A percentile compares a stretch with the other conserved stretches of the same genome.
phyloP scores from a whole-genome alignment of 768 basidiomycete genomes.

The Clavaria fumosa region DNA sequence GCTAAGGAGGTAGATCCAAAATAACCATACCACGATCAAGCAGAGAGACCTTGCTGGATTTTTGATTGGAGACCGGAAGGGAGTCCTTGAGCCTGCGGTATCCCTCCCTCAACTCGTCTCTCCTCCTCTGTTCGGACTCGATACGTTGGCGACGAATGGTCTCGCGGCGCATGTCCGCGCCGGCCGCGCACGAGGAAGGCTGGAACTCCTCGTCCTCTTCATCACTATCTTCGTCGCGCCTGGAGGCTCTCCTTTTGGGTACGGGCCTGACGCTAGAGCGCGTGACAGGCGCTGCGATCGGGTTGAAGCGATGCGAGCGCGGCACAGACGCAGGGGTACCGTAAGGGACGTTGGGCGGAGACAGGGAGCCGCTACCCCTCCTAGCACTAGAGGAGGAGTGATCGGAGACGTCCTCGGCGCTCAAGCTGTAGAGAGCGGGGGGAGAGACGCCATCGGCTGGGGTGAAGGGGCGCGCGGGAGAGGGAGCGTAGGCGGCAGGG shows the following conservation, averaged over 20 bases:
- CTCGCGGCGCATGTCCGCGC: slow-evolving; percentile 66
- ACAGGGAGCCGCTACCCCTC: slow-evolving; percentile 51
- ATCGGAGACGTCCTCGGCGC: slow-evolving; percentile 61
- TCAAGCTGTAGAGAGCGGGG: slow-evolving; percentile 50
- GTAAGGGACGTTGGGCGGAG: slow-evolving; percentile 32
- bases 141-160: slow-evolving; percentile 86
- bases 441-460: slow-evolving; percentile 53
- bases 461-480: slow-evolving; percentile 52
- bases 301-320: slow-evolving; percentile 68
- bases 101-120: slow-evolving; percentile 86
- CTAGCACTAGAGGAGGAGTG: slow-evolving; percentile 48
- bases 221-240: slow-evolving; percentile 53
- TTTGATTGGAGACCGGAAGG: slow-evolving; percentile 81
- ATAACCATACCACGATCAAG: slow-evolving; percentile 58
- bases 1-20: slow-evolving; percentile 2
- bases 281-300: slow-evolving; percentile 43
- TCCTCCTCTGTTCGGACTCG: slow-evolving; percentile 83
- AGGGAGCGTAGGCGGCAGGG: slow-evolving; percentile 37
- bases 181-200: slow-evolving; percentile 28
- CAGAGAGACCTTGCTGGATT: slow-evolving; percentile 82
- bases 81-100: slow-evolving; percentile 84
- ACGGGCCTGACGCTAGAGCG: slow-evolving; percentile 34
- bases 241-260: slow-evolving; percentile 29
- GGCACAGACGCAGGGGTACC: slow-evolving; percentile 45
- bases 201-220: slow-evolving; percentile 68